Evolutionary conservation across 2,329 filamentous ascomycete species (phyloP), one percentile per base, ranked within the genome.

Genomic region (Botryosphaeria dothidea): DNA sequence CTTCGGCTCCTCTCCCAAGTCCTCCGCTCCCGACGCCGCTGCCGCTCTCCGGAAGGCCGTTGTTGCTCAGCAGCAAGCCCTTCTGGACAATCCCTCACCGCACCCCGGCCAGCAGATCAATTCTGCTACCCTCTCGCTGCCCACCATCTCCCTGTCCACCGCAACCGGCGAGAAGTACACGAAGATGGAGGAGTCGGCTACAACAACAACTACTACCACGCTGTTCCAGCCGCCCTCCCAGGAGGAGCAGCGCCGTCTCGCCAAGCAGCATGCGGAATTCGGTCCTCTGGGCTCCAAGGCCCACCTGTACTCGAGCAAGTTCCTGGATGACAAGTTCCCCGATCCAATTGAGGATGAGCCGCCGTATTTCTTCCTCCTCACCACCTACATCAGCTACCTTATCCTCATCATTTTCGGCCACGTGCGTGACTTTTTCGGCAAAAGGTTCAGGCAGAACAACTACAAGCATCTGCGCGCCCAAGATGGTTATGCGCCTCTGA

Each of bases 361-460:
- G 46, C 92, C 94, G 19, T 98, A 97, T 82, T 98, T 93, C 84
- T 97, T 92, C 81, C 88, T 99, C 73, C 86, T 99, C 71, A 98
- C 95, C 38, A 99, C 95, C 73, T 99, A 99, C 83, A 92, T 99
- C 79, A 97, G 93, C 81, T 99, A 99, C 79, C 86, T 99, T 69
- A 89, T 98, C 70, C 86, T 99, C 72, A 98, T 99, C 76, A 88
- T 95, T 69, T 93, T 97, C 69, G 95, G 95, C 65, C 95, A 99
- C 76, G 88, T 97, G 67, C 89, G 94, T 75, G 95, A 99, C 78
- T 98, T 97, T 81, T 98, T 99, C 76, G 94, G 95, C 78, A 97
- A 98, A 84, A 88, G 92, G 67, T 97, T 99, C 80, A 90, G 90
- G 75, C 88, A 93, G 77, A 88, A 91, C 75, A 90, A 92, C 73